phyloP scores from a whole-genome alignment of 352 stramenopile genomes.

The Elongisporangium senticosum region DNA sequence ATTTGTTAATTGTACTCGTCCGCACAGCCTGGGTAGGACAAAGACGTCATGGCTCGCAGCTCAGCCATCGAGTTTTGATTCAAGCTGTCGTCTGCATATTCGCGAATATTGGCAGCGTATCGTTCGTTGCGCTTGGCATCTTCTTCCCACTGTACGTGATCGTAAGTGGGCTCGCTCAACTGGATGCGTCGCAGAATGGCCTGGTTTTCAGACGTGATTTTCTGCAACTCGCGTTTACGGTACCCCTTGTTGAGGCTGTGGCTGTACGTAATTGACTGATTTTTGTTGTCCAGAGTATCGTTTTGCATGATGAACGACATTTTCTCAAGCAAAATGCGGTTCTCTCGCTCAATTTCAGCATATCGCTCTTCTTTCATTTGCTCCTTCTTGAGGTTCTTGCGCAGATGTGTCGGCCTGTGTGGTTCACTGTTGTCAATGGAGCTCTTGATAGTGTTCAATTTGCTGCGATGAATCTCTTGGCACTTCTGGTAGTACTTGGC shows the following conservation, averaged over 20 bases:
- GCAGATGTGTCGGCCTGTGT: constrained; percentile 88
- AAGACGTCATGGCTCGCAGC: constrained; percentile 48
- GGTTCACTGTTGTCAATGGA: constrained; percentile 93
- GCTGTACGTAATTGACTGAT: constrained; percentile 62
- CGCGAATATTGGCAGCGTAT: constrained; percentile 86
- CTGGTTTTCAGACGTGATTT: constrained; percentile 84
- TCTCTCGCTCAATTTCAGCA: constrained; percentile 94
- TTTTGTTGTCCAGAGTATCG: constrained; percentile 84
- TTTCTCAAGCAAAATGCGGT: constrained; percentile 95
- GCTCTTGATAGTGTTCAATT: constrained; percentile 88
- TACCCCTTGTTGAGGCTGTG: constrained; percentile 83
- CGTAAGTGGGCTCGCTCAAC: constrained; percentile 86
- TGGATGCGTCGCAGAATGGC: constrained; percentile 88
- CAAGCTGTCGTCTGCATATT: constrained; percentile 48
- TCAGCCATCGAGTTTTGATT: constrained; percentile 40
- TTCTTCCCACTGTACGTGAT: constrained; percentile 87
- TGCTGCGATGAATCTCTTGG: constrained; percentile 77
- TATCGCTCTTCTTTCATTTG: constrained; percentile 95
- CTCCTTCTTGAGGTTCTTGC: constrained; percentile 96
- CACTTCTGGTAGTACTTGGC: constrained; percentile 85
- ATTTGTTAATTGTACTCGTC: constrained; percentile 31
- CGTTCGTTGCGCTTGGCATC: constrained; percentile 80
- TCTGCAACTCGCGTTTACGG: constrained; percentile 81
- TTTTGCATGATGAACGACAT: constrained; percentile 96
- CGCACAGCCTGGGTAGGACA: constrained; percentile 22